Conservation (phyloP, 495 filamentous ascomycete genomes). For the Corynascus novoguineensis region DNA sequence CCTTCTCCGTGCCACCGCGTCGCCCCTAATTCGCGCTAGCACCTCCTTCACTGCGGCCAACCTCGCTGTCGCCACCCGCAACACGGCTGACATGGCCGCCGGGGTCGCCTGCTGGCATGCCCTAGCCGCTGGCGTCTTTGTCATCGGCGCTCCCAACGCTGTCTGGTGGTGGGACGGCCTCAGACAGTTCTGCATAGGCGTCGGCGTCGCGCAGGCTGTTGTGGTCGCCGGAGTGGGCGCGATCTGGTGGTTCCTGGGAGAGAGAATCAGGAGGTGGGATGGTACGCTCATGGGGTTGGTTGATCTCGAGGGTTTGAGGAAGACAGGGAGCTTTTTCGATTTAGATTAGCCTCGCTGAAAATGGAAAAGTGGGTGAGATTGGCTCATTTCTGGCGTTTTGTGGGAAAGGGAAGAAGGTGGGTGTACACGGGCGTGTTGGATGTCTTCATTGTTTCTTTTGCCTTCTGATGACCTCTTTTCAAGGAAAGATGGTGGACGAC, state of each 20-base stretch:
- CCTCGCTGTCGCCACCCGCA: constrained; percentile 34
- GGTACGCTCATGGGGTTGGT: constrained; percentile 38
- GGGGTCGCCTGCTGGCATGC: constrained; percentile 31
- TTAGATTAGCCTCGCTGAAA: too few species aligned
- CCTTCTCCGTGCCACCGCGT: constrained; percentile 30
- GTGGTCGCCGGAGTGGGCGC: constrained; percentile 24
- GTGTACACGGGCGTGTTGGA: too few species aligned
- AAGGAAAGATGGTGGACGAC: too few species aligned
- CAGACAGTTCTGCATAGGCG: constrained; percentile 28
- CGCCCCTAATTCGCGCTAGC: constrained; percentile 35
- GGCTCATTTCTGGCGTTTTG: too few species aligned
- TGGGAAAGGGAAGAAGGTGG: too few species aligned
- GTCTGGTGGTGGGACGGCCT: constrained; percentile 34
- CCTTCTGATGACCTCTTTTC: too few species aligned
- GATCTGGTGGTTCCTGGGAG: constrained; percentile 37
- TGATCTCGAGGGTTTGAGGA: constrained; percentile 36
- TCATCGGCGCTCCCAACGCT: constrained; percentile 36
- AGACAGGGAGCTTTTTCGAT: constrained; percentile 42
- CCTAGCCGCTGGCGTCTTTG: constrained; percentile 35
- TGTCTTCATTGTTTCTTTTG: too few species aligned
- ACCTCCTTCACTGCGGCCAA: constrained; percentile 41
- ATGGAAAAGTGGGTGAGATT: too few species aligned
- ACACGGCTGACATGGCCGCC: constrained; percentile 39
- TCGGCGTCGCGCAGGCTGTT: constrained; percentile 32
- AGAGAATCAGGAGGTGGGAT: constrained; percentile 35